Base-by-base conservation (phyloP, 164 flowering plant genomes). In the Chimonanthus praecox region DNA sequence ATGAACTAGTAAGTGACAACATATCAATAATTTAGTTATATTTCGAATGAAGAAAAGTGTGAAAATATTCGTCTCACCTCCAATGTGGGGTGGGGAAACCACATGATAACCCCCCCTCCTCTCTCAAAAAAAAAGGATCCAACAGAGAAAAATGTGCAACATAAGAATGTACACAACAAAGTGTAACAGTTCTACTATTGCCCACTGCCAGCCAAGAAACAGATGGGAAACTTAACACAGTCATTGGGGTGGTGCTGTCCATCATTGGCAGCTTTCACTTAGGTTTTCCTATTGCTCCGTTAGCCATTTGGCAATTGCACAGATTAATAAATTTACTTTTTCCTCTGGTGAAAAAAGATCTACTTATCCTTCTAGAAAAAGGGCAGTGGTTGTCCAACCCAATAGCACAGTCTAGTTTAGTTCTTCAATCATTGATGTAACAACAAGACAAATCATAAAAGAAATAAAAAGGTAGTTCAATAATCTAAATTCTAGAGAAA, bases 401-500 rank as follows among this genome's bases (percentile, higher is more conserved):
- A 54, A 54, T n/a, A 54, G 60, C 11, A 13, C 16, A 54, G 60
- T 54, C 60, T 11, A 10, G 60, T 13, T 13, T 54, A 33, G 33
- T 33, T 33, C 33, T 33, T 33, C 33, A 33, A 33, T 33, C 33
- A 13, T 54, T 54, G 60, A 5, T 54, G 16, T 11, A n/a, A 54
- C 60, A 54, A 54, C 4, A 54, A 0, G 60, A 11, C 60, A 13
- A 54, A 11, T 13, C 15, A 8, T n/a, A 33, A 13, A 66, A 66
- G 44, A 9, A 10, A 66, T 6, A 13, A 66, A 3, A 33, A 4
- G 11, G 3, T 10, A 66, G 49, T 33, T 61, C 21, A 21, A 47
- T 50, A 20, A 63, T 64, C 51, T 9, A 66, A 49, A 50, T 11
- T 71, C 68, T 9, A 48, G 73, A 33, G 43, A 44, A 46, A 83